These are phyloP conservation scores for Paralagenidium karlingii DNA, from an alignment of 352 stramenopile genomes.

Conservation along the genomic window DNA sequence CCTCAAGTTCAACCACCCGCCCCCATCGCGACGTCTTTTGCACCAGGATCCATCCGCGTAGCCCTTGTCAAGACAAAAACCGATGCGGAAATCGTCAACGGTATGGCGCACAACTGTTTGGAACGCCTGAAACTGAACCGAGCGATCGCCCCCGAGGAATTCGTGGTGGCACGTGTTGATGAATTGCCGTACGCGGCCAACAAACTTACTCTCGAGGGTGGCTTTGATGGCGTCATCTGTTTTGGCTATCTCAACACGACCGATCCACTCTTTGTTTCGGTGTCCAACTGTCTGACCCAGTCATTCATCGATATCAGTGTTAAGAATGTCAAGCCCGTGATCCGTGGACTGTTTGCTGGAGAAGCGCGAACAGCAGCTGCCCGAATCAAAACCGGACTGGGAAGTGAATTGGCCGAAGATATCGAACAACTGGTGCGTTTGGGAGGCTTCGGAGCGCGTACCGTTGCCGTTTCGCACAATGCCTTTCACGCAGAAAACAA, in stretches of 20 bases:
- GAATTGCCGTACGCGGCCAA: slow-evolving; percentile 74
- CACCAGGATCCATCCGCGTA: slow-evolving; percentile 14
- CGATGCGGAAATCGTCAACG: slow-evolving; percentile 59
- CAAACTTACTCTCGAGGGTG: slow-evolving; percentile 52
- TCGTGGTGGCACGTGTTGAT: slow-evolving; percentile 53
- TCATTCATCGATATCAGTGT: slow-evolving; percentile 79
- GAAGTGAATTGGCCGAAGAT: slow-evolving; percentile 43
- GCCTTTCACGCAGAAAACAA: slow-evolving; percentile 38
- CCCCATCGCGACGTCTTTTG: neutral
- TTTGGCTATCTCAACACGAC: slow-evolving; percentile 62
- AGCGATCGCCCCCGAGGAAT: slow-evolving; percentile 21
- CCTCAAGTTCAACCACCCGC: too few species aligned
- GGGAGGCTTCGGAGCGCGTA: slow-evolving; percentile 57
- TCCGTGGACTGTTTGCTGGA: slow-evolving; percentile 69
- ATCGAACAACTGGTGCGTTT: slow-evolving; percentile 49
- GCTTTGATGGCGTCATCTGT: slow-evolving; percentile 63
- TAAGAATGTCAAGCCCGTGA: slow-evolving; percentile 61
- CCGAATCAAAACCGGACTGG: slow-evolving; percentile 58
- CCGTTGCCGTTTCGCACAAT: too few species aligned
- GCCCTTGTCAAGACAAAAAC: slow-evolving; percentile 65
- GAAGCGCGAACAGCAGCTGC: slow-evolving; percentile 59
- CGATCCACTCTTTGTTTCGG: slow-evolving; percentile 46
- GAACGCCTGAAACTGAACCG: slow-evolving; percentile 3
- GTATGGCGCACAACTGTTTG: slow-evolving; percentile 53
- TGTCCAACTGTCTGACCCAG: slow-evolving; percentile 42